A percentile compares a stretch with the other conserved stretches of the same genome.
Evolutionary conservation across 768 basidiomycete genomes (phyloP).

Genomic region (Tylopilus balloui): DNA sequence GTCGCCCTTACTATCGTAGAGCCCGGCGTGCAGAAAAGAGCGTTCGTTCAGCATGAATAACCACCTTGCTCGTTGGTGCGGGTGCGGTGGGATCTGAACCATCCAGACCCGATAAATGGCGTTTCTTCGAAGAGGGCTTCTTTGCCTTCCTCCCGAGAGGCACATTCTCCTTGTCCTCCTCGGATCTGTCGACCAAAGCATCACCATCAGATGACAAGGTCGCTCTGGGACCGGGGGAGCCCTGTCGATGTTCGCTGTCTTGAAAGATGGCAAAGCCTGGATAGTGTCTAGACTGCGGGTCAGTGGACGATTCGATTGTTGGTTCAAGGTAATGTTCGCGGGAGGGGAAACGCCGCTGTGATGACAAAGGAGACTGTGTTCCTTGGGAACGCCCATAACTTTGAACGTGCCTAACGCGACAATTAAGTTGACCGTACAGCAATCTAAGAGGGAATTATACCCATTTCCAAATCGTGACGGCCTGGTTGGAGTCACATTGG

Average conservation of each 20-base stretch:
- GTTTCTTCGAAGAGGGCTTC: slow-evolving; percentile 34
- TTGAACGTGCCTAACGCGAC: slow-evolving; percentile 10
- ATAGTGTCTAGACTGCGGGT: slow-evolving; percentile 59
- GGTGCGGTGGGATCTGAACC: neutral
- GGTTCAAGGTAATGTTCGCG: slow-evolving; percentile 25
- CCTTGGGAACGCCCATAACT: slow-evolving; percentile 5
- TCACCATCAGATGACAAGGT: slow-evolving; percentile 1
- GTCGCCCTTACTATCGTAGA: slow-evolving; percentile 19
- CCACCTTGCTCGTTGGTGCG: slow-evolving; percentile 7
- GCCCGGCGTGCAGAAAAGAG: slow-evolving; percentile 14
- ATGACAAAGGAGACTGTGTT: slow-evolving; percentile 12
- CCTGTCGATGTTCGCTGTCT: slow-evolving; percentile 33
- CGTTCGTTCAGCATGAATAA: slow-evolving; percentile 12
- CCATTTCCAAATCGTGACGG: slow-evolving; percentile 31
- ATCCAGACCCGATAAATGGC: slow-evolving; percentile 5
- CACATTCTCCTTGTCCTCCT: slow-evolving; percentile 59
- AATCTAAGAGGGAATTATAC: slow-evolving; percentile 23
- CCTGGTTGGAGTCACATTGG: slow-evolving; percentile 30
- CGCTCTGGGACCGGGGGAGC: neutral
- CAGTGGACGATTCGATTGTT: slow-evolving; percentile 38
- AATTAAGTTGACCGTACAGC: slow-evolving; percentile 36
- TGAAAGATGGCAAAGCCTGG: slow-evolving; percentile 61
- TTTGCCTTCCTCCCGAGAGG: slow-evolving; percentile 44
- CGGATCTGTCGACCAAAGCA: slow-evolving; percentile 14
- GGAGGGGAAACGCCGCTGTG: slow-evolving; percentile 10